phyloP scores from a whole-genome alignment of 2,329 filamentous ascomycete species.

The Didymella arachidicola region DNA sequence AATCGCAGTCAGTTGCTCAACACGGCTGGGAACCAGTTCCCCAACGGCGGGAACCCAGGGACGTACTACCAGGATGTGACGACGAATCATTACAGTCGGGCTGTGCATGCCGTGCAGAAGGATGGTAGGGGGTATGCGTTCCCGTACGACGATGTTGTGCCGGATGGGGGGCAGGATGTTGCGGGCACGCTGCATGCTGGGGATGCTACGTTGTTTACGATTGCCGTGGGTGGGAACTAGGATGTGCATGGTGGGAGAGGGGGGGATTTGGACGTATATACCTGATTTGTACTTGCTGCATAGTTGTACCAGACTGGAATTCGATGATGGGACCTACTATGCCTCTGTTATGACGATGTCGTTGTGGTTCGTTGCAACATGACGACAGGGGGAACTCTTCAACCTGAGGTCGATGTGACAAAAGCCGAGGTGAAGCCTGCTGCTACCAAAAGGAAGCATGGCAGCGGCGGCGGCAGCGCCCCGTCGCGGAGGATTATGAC shows the following conservation, averaged over 20 bases:
- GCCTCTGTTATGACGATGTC: background rate
- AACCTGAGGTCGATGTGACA: no score
- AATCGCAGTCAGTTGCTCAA: slow-evolving; percentile 74
- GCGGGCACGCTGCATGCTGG: slow-evolving; percentile 60
- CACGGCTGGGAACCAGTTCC: slow-evolving; percentile 48
- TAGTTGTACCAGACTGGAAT: background rate
- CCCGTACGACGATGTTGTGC: slow-evolving; percentile 72
- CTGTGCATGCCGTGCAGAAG: slow-evolving; percentile 67
- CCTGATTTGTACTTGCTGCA: background rate
- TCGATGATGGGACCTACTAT: background rate
- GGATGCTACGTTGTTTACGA: slow-evolving; percentile 56
- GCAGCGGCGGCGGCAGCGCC: background rate
- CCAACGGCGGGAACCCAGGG: slow-evolving; percentile 41
- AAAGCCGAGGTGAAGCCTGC: no score
- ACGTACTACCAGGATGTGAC: slow-evolving; percentile 47
- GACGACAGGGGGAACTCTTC: no score
- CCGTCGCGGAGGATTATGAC: background rate
- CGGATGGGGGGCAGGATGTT: slow-evolving; percentile 63
- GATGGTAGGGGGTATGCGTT: slow-evolving; percentile 71
- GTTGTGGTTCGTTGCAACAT: background rate
- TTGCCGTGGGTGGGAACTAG: slow-evolving; percentile 57
- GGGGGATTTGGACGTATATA: background rate
- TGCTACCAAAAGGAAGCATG: no score
- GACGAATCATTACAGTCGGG: slow-evolving; percentile 66
- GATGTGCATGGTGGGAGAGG: background rate